A percentile compares a stretch with the other conserved stretches of the same genome.
phyloP scores from a whole-genome alignment of 805 yeast genomes.

The Starmerella bombicola region DNA sequence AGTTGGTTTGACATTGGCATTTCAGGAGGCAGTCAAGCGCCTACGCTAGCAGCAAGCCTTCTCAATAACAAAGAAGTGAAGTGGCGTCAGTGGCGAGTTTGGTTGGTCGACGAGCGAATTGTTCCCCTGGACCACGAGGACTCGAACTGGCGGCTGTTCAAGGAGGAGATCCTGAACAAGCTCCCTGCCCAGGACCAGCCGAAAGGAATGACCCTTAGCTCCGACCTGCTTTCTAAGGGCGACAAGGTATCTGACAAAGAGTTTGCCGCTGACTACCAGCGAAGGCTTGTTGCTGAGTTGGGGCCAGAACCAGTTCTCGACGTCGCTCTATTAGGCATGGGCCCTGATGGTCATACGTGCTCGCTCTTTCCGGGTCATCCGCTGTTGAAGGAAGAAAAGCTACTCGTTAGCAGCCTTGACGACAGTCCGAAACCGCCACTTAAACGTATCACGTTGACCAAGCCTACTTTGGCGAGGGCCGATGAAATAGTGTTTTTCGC shows the following conservation, averaged over 20 bases:
- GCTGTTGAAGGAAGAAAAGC: conserved; percentile 41
- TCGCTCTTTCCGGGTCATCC: conserved; percentile 80
- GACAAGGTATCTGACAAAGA: conserved; percentile 10
- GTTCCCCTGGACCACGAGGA: conserved; percentile 74
- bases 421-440: conserved; percentile 93
- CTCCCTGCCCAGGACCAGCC: conserved; percentile 24
- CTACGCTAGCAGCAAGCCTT: conserved; percentile 52
- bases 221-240: conserved; percentile 31
- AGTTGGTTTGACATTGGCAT: conserved; percentile 59
- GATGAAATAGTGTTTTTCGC: conserved; percentile 64
- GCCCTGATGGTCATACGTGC: conserved; percentile 94
- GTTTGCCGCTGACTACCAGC: conserved; percentile 39
- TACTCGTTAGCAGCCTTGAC: conserved; percentile 48
- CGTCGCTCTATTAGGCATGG: conserved; percentile 71
- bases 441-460: conserved; percentile 75
- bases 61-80: conserved; percentile 38
- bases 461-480: conserved; percentile 54
- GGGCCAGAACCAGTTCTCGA: conserved; percentile 35
- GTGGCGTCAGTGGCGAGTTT: conserved; percentile 41
- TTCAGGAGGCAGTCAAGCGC: conserved; percentile 84
- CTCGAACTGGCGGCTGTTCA: conserved; percentile 74
- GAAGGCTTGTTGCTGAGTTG: conserved; percentile 41
- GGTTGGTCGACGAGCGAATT: conserved; percentile 81
- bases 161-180: conserved; percentile 44
- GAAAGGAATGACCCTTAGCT: conserved; percentile 35